Conservation (phyloP, 2,329 filamentous ascomycete genomes). For the Hirsutella thompsonii region DNA sequence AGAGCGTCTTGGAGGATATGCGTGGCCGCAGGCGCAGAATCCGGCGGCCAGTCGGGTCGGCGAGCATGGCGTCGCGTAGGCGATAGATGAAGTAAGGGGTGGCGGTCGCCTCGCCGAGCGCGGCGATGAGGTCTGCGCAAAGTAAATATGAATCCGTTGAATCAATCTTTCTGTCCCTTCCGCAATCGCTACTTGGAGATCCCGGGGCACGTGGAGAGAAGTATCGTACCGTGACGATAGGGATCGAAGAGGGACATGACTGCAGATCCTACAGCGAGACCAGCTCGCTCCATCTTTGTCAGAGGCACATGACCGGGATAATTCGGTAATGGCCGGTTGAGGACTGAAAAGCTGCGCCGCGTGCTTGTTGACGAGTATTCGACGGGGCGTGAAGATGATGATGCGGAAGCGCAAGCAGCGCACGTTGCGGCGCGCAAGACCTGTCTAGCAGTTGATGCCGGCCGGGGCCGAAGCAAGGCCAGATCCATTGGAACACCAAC, state of each 20-base stretch:
- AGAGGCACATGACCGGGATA: conserved; percentile 91
- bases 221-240: conserved; percentile 53
- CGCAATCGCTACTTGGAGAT: not conserved
- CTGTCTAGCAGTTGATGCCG: not conserved
- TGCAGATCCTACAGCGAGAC: conserved; percentile 54
- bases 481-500: not conserved
- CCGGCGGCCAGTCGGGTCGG: conserved; percentile 67
- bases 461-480: not conserved
- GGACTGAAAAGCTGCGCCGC: conserved; percentile 53
- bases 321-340: conserved; percentile 73
- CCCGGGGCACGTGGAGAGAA: not conserved
- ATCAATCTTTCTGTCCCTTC: not conserved
- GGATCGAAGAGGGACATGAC: conserved; percentile 59
- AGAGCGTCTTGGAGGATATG: conserved; percentile 63
- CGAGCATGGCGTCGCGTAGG: conserved; percentile 85
- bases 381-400: not conserved
- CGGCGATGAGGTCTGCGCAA: conserved; percentile 73
- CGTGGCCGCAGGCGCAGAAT: conserved; percentile 85
- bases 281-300: conserved; percentile 61
- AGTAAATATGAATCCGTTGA: not conserved
- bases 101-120: conserved; percentile 87
- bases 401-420: conserved; percentile 1
- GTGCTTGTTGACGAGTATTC: not conserved
- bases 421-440: conserved; percentile 6
- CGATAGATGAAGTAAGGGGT: conserved; percentile 91